Base-by-base conservation (phyloP, 108 stramenopile species). In the Fistulifera solaris region DNA sequence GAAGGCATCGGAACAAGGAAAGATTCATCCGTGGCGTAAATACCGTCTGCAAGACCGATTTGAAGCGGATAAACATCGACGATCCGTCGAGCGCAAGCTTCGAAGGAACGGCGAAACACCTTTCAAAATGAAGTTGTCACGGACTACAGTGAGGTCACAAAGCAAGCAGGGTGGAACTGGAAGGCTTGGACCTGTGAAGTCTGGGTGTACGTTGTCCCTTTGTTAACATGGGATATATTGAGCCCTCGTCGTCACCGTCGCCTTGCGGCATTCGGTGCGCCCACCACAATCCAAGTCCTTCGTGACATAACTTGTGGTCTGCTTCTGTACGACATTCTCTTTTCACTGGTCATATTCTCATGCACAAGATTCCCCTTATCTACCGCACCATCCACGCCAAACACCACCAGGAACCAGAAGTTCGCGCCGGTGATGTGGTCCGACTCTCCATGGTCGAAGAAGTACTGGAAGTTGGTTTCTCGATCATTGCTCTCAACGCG, bases 1-100 rank as follows among this genome's bases (percentile, higher is more conserved):
- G 16, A 47, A 39, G 48, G 58, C 58, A n/a, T 47, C 48, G 27
- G 28, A n/a, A 13, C 44, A 59, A 35, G 58, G 58, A 3, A 47
- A 25, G 21, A 27, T 59, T 23, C 58, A 59, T 27, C 58, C 58
- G 7, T 59, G 58, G 58, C 48, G 48, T 4, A 48, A 59, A 48
- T 59, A 59, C 19, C 45, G 58, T 2, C 31, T 59, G 3, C 58
- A 59, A 59, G 58, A 59, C 48, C 58, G 46, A 2, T 59, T 48
- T 27, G 58, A 59, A 31, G 58, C 58, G 12, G 58, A 59, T 18
- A 59, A 59, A 28, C 46, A 18, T 35, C 58, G 58, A 8, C 44
- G 58, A 10, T 24, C 27, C 13, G 17, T 25, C 18, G n/a, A 35
- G 8, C 31, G 31, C 3, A 35, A 8, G 31, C 31, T 35, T 3